phyloP scores from a whole-genome alignment of 176 grass and related monocot genomes.

The Bromus sterilis region DNA sequence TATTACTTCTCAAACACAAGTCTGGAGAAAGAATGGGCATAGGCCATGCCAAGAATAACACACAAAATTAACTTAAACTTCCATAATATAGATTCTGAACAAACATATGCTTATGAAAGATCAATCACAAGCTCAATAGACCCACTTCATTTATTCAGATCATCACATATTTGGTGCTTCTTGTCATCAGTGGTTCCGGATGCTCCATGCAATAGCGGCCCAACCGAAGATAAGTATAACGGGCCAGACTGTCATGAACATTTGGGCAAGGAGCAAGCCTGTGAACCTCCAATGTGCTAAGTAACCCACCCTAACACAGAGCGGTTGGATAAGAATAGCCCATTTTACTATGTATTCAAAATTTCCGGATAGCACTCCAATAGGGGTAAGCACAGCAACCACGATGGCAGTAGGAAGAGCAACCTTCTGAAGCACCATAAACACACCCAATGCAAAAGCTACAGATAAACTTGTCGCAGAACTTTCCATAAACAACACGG shows the following conservation, averaged over 20 bases:
- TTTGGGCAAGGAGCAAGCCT: accelerated
- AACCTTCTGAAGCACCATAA: background rate
- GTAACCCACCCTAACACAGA: background rate
- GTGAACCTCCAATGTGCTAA: background rate
- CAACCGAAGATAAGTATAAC: background rate
- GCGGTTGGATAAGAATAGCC: background rate
- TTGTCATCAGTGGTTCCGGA: background rate
- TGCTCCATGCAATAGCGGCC: background rate
- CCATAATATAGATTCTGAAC: too few relatives aligned
- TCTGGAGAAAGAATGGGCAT: too few relatives aligned
- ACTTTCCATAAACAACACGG: background rate
- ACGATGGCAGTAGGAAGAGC: background rate
- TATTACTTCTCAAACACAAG: too few relatives aligned
- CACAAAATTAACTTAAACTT: too few relatives aligned
- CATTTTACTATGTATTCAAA: background rate
- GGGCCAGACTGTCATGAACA: background rate
- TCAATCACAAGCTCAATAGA: too few relatives aligned
- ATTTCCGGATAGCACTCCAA: background rate
- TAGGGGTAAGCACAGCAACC: background rate
- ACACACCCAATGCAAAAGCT: background rate
- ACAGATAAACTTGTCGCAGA: background rate
- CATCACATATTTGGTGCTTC: too few relatives aligned
- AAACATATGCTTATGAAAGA: too few relatives aligned
- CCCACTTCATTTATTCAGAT: too few relatives aligned
- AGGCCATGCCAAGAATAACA: too few relatives aligned